Percentiles rank a stretch among this genome's conserved stretches.
Evolutionary conservation across 23 red algal species (phyloP).

Genomic region (Rhodosorus marinus): DNA sequence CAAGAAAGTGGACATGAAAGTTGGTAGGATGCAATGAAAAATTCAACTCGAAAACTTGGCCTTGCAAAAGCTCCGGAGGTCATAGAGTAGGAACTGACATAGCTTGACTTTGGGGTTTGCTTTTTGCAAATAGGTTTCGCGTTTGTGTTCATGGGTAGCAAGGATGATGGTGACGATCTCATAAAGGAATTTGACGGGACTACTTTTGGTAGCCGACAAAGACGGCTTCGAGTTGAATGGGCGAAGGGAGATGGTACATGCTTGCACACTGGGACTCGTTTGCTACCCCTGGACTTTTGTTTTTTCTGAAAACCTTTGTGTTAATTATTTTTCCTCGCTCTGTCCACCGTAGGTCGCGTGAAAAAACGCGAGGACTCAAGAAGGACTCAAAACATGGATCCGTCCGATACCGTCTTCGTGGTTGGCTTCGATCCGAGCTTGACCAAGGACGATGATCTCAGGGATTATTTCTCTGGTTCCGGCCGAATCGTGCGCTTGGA

Average conservation of each 20-base stretch:
- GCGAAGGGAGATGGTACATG: slow-evolving; percentile 32
- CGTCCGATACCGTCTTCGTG: slow-evolving; percentile 29
- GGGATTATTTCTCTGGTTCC: slow-evolving; percentile 10
- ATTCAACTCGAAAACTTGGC: no score
- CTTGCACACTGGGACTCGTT: no score
- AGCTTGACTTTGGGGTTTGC: no score
- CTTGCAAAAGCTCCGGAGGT: no score
- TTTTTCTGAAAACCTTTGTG: no score
- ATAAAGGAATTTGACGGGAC: slow-evolving; percentile 16
- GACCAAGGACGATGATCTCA: slow-evolving; percentile 10
- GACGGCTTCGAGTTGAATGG: slow-evolving; percentile 36
- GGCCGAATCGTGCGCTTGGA: slow-evolving; percentile 24
- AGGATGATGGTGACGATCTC: slow-evolving; percentile 11
- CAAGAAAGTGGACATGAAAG: slow-evolving; percentile 26
- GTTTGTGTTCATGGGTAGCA: slow-evolving; percentile 43
- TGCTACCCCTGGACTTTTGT: no score
- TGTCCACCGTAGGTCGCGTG: no score
- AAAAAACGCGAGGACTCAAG: slow-evolving; percentile 47
- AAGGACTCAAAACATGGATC: slow-evolving; percentile 4
- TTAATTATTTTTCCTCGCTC: no score
- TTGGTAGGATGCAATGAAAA: no score
- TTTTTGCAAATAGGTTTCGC: no score
- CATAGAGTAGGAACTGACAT: no score
- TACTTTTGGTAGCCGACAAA: slow-evolving; percentile 1
- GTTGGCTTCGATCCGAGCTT: slow-evolving; percentile 36